phyloP scores from a whole-genome alignment of 2,329 filamentous ascomycete genomes.

The Penicillium sp. region DNA sequence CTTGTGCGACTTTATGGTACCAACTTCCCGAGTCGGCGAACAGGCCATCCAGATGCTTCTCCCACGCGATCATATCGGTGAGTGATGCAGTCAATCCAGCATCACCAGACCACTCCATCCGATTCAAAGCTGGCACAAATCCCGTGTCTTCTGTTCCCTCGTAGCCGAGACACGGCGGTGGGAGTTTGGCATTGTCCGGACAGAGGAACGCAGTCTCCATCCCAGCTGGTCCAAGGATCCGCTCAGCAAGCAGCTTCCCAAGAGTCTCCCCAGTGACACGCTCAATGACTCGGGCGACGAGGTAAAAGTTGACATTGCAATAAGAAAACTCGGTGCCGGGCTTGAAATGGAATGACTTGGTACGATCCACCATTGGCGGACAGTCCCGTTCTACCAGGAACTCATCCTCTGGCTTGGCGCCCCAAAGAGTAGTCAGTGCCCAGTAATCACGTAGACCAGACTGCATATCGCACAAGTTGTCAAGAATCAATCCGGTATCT shows the following conservation, averaged over 20 bases:
- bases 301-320: constrained; percentile 47
- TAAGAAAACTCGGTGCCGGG: constrained; percentile 48
- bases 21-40: constrained; percentile 33
- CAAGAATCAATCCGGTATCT: constrained; percentile 34
- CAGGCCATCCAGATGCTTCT: constrained; percentile 40
- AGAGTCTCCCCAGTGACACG: constrained; percentile 38
- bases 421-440: constrained; percentile 47
- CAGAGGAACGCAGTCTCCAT: constrained; percentile 46
- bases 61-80: constrained; percentile 50
- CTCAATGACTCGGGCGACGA: constrained; percentile 42
- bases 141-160: constrained; percentile 43
- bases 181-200: constrained; percentile 39
- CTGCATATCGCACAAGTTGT: constrained; percentile 43
- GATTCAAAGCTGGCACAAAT: constrained; percentile 39
- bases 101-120: constrained; percentile 50
- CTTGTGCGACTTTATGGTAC: constrained; percentile 33
- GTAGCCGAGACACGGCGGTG: constrained; percentile 45
- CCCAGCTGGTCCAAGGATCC: constrained; percentile 42
- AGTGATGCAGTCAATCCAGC: constrained; percentile 47
- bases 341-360: constrained; percentile 43
- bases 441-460: constrained; percentile 50
- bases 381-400: constrained; percentile 39
- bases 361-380: constrained; percentile 31
- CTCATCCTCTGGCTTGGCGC: constrained; percentile 40
- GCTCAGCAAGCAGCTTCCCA: constrained; percentile 35